Evolutionary conservation across 2,329 filamentous ascomycete species (phyloP).

Genomic region (Fusarium musae): DNA sequence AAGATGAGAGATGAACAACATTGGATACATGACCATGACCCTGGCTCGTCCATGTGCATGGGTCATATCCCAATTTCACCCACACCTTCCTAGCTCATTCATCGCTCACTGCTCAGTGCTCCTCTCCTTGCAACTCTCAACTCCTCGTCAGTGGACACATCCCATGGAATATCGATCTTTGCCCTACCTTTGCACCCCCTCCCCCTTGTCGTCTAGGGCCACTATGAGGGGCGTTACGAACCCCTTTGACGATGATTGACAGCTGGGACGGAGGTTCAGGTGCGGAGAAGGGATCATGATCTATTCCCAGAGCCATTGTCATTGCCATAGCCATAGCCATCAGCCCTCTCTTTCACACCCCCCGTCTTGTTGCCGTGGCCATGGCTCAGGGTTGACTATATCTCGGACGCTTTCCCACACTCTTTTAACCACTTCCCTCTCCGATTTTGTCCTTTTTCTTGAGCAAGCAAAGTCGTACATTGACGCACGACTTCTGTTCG

Average conservation of each 20-base stretch:
- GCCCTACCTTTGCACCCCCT: constrained; percentile 33
- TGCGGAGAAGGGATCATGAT: constrained; percentile 36
- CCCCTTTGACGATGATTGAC: constrained; percentile 40
- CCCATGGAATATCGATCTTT: constrained; percentile 30
- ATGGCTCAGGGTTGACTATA: constrained; percentile 32
- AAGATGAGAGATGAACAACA: neutral
- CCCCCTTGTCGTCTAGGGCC: constrained; percentile 37
- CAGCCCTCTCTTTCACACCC: constrained; percentile 3
- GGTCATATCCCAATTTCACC: constrained; percentile 15
- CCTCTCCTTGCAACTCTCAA: neutral
- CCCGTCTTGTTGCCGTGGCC: constrained; percentile 19
- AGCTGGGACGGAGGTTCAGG: constrained; percentile 33
- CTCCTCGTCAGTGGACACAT: constrained; percentile 16
- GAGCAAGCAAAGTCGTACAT: constrained; percentile 37
- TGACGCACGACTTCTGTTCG: constrained; percentile 31
- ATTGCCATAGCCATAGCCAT: constrained; percentile 4
- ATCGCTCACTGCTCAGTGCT: neutral
- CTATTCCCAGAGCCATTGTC: neutral
- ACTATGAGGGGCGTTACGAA: constrained; percentile 29
- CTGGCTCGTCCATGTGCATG: constrained; percentile 33
- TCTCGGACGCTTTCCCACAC: constrained; percentile 31
- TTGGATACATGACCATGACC: neutral
- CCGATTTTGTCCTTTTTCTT: constrained; percentile 23
- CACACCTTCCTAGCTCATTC: constrained; percentile 11
- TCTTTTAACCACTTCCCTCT: neutral